These are phyloP conservation scores for Lippia alba DNA, from an alignment of 305 asterid genomes.

Conservation along the genomic window DNA sequence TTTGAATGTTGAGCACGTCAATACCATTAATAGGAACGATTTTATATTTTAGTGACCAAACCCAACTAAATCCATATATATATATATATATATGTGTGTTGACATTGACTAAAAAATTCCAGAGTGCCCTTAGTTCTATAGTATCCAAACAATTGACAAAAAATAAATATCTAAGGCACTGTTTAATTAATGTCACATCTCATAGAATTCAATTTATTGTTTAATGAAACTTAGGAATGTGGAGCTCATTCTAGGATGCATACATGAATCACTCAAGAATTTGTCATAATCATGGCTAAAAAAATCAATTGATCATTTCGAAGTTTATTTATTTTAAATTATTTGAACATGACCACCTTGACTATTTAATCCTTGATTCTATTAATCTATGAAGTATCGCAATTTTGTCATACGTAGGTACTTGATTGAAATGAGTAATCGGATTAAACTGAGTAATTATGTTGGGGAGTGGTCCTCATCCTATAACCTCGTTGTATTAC, in stretches of 20 bases:
- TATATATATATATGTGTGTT: too few relatives aligned
- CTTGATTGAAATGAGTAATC: neutral
- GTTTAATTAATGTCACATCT: neutral
- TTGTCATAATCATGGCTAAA: neutral
- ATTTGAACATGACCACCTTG: conserved; percentile 1
- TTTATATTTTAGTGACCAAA: too few relatives aligned
- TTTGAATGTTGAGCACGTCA: too few relatives aligned
- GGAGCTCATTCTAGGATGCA: neutral
- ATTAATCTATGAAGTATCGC: too few relatives aligned
- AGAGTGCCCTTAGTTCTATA: neutral
- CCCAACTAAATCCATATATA: too few relatives aligned
- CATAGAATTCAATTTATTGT: neutral
- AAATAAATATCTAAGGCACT: neutral
- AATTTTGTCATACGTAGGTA: neutral
- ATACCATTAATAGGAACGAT: too few relatives aligned
- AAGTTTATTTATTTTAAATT: neutral
- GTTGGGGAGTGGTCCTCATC: too few relatives aligned
- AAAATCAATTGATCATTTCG: neutral
- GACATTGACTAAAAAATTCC: neutral
- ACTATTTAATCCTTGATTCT: conserved; percentile 6
- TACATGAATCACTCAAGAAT: neutral
- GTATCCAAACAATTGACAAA: too few relatives aligned
- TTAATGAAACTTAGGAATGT: neutral
- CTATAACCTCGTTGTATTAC: too few relatives aligned
- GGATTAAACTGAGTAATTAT: too few relatives aligned